phyloP scores from a whole-genome alignment of 495 filamentous ascomycete species.

The Amniculicola lignicola region DNA sequence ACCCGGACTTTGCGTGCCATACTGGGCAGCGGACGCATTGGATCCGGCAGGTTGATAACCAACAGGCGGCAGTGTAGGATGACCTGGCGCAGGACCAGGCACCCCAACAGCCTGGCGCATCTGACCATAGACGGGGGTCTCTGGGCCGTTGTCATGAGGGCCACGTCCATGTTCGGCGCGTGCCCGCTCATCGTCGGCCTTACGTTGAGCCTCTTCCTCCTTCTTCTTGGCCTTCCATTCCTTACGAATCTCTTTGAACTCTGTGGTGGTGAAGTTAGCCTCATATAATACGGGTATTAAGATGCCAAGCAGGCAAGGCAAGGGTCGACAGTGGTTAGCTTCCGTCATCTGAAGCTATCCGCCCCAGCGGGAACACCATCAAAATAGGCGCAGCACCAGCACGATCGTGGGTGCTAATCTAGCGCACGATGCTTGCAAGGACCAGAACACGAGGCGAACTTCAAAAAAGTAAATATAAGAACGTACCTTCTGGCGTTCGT shows the following conservation, averaged over 20 bases:
- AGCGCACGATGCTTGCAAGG: slow-evolving; percentile 12
- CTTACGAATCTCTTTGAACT: slow-evolving; percentile 99
- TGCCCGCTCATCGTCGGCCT: slow-evolving; percentile 85
- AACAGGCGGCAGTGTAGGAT: slow-evolving; percentile 80
- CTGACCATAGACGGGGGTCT: slow-evolving; percentile 37
- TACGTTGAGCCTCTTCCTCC: slow-evolving; percentile 88
- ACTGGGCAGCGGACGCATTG: slow-evolving; percentile 51
- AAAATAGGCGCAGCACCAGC: slow-evolving; percentile 33
- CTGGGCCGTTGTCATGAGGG: slow-evolving; percentile 49
- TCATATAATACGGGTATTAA: slow-evolving; percentile 18
- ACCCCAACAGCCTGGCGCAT: slow-evolving; percentile 28
- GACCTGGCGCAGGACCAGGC: slow-evolving; percentile 32
- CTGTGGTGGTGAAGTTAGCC: slow-evolving; percentile 50
- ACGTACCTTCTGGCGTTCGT: slow-evolving; percentile 92
- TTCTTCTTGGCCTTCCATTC: slow-evolving; percentile 99
- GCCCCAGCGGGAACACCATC: slow-evolving; percentile 36
- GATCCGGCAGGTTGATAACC: slow-evolving; percentile 65
- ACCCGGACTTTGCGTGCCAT: slow-evolving; percentile 58
- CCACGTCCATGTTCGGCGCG: slow-evolving; percentile 62
- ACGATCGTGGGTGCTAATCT: slow-evolving; percentile 29
- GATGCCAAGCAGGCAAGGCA: slow-evolving; percentile 33
- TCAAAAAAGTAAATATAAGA: slow-evolving; percentile 4
- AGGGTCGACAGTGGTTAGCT: slow-evolving; percentile 35
- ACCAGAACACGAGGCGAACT: neutral
- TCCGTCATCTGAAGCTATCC: slow-evolving; percentile 34